phyloP scores from a whole-genome alignment of 148 eudicot species.

The Vaccinium vitisidaea region DNA sequence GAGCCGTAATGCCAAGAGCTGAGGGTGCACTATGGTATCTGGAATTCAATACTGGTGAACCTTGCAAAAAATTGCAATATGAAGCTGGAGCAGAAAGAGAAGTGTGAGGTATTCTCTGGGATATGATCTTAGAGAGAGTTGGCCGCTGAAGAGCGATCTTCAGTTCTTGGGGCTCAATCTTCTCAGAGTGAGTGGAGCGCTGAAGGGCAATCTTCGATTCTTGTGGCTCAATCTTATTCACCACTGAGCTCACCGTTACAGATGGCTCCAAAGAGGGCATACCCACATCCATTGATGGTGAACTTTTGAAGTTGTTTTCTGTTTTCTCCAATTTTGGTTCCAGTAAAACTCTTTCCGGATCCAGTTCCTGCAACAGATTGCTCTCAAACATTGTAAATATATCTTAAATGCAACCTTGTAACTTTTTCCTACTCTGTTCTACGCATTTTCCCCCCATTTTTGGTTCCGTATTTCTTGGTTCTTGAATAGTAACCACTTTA shows the following conservation, averaged over 20 bases:
- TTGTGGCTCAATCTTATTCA: constrained; percentile 32
- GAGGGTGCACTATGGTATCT: constrained; percentile 62
- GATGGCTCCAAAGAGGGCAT: constrained; percentile 26
- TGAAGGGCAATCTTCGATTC: constrained; percentile 36
- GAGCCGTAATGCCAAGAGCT: constrained; percentile 67
- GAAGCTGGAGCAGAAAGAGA: constrained; percentile 44
- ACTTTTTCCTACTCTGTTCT: not conserved
- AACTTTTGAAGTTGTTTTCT: constrained; percentile 26
- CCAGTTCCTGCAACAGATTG: constrained; percentile 21
- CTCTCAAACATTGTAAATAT: not conserved
- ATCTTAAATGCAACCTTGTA: not conserved
- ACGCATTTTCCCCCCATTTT: not conserved
- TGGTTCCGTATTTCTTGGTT: not conserved
- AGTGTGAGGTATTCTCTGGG: constrained; percentile 44
- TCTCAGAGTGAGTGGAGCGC: constrained; percentile 42
- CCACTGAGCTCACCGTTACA: constrained; percentile 19
- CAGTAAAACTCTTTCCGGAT: constrained; percentile 21
- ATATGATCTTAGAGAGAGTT: constrained; percentile 44
- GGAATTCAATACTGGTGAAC: constrained; percentile 46
- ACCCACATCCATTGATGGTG: constrained; percentile 20
- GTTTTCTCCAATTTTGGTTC: constrained; percentile 16
- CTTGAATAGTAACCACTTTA: not conserved
- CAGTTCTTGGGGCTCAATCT: constrained; percentile 22
- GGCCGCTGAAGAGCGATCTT: constrained; percentile 39
- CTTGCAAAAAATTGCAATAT: constrained; percentile 43